These are phyloP conservation scores for Nectriaceae sp. DNA, from an alignment of 2,329 filamentous ascomycete genomes.

Conservation along the genomic window DNA sequence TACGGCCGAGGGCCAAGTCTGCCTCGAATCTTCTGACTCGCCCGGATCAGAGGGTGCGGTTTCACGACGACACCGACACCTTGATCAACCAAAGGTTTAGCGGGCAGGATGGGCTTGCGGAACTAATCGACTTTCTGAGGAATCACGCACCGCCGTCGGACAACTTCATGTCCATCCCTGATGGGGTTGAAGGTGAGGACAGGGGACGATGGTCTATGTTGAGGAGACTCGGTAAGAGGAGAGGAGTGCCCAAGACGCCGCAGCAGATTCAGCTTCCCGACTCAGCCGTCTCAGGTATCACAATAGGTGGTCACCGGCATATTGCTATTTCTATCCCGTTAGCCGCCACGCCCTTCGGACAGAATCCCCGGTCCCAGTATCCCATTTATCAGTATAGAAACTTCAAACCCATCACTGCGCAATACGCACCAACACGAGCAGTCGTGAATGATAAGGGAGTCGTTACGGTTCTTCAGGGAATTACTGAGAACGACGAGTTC, in stretches of 20 bases:
- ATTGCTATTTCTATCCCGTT: constrained; percentile 63
- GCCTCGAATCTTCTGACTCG: constrained; percentile 22
- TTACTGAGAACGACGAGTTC: constrained; percentile 27
- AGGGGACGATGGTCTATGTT: constrained; percentile 45
- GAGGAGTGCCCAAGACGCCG: constrained; percentile 32
- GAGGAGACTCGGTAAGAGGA: constrained; percentile 41
- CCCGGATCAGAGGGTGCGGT: constrained; percentile 17
- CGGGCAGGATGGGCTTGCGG: constrained; percentile 32
- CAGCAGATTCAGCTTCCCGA: constrained; percentile 50
- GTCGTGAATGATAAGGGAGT: constrained; percentile 37
- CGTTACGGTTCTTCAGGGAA: constrained; percentile 37
- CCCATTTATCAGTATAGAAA: constrained; percentile 28
- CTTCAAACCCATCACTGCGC: constrained; percentile 17
- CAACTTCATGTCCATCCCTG: constrained; percentile 52
- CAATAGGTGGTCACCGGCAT: constrained; percentile 54
- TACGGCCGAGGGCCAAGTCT: constrained; percentile 21
- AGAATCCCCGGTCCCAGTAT: constrained; percentile 35
- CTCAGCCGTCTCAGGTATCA: constrained; percentile 56
- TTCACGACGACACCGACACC: constrained; percentile 24
- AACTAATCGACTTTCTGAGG: constrained; percentile 51
- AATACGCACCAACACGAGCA: constrained; percentile 29
- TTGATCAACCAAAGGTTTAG: constrained; percentile 14
- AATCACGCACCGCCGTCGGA: constrained; percentile 49
- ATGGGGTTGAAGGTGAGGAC: constrained; percentile 30
- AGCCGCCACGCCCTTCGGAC: constrained; percentile 47